A percentile compares a stretch with the other conserved stretches of the same genome.
These are phyloP conservation scores for Scutellaria barbata DNA, from an alignment of 257 asterid species.

Conservation along the genomic window DNA sequence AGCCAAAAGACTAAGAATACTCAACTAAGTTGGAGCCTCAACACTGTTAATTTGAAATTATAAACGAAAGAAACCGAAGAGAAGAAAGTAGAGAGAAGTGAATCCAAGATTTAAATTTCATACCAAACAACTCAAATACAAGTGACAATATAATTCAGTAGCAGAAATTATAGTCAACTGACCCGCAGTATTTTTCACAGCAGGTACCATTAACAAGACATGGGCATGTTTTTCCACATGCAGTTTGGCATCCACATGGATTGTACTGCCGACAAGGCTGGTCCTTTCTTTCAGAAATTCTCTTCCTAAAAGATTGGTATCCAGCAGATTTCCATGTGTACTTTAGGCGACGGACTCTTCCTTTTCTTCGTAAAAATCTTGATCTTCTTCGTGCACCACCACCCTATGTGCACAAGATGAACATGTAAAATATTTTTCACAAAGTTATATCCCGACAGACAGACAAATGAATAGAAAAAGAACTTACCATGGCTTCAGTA, in stretches of 20 bases:
- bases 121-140: neutral
- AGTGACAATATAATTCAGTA: constrained; percentile 16
- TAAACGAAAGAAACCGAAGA: neutral
- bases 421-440: constrained; percentile 23
- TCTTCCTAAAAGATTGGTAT: constrained; percentile 79
- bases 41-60: neutral
- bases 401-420: constrained; percentile 54
- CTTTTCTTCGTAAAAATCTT: constrained; percentile 82
- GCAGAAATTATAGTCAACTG: constrained; percentile 41
- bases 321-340: constrained; percentile 96
- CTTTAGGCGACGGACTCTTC: constrained; percentile 90
- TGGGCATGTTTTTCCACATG: constrained; percentile 91
- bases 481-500: constrained; percentile 67
- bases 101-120: constrained; percentile 20
- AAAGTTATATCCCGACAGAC: constrained; percentile 23
- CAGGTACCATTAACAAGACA: constrained; percentile 85
- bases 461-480: constrained; percentile 30
- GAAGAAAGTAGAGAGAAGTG: constrained; percentile 13
- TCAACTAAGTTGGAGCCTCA: constrained; percentile 13
- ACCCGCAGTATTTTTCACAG: constrained; percentile 99
- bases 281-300: constrained; percentile 89
- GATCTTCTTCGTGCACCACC: constrained; percentile 86
- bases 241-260: constrained; percentile 92
- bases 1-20: constrained; percentile 17
- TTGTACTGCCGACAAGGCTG: constrained; percentile 90